phyloP scores from a whole-genome alignment of 306 rosid genomes.

The Lotus japonicus region DNA sequence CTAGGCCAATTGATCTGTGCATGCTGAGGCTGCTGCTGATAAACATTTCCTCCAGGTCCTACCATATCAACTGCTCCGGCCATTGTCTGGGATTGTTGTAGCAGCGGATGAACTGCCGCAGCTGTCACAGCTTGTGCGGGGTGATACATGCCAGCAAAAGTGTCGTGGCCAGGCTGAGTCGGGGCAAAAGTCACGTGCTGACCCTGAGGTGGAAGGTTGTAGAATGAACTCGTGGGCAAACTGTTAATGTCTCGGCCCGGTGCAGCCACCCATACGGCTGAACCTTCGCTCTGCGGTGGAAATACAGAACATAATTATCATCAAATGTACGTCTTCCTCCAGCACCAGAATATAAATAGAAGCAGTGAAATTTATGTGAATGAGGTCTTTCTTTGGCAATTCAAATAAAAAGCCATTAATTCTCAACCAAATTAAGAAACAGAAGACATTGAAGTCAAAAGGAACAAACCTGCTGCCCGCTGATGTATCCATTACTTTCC shows the following conservation, averaged over 20 bases:
- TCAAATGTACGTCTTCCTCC: background rate
- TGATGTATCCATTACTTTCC: slow-evolving; percentile 74
- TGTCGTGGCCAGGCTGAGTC: slow-evolving; percentile 79
- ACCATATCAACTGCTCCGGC: slow-evolving; percentile 91
- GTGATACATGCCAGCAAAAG: slow-evolving; percentile 81
- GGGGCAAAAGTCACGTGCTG: slow-evolving; percentile 86
- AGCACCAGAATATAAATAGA: background rate
- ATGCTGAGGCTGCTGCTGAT: slow-evolving; percentile 93
- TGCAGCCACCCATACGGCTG: slow-evolving; percentile 90
- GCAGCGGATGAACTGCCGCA: slow-evolving; percentile 78
- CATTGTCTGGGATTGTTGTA: slow-evolving; percentile 92
- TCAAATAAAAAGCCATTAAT: background rate
- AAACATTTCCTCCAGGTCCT: slow-evolving; percentile 88
- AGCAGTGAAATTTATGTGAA: background rate
- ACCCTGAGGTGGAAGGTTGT: slow-evolving; percentile 86
- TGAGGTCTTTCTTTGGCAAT: background rate
- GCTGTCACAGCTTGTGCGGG: slow-evolving; percentile 85
- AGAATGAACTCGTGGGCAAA: slow-evolving; percentile 75
- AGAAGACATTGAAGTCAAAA: slow-evolving; percentile 7
- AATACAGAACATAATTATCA: slow-evolving; percentile 14
- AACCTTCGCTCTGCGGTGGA: slow-evolving; percentile 74
- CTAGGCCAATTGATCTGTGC: slow-evolving; percentile 89
- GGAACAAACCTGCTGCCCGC: slow-evolving; percentile 80
- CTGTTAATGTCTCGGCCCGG: slow-evolving; percentile 81
- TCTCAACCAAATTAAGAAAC: slow-evolving; percentile 8